phyloP scores from a whole-genome alignment of 139 green algal species.

The Zygnema circumcarinatum region DNA sequence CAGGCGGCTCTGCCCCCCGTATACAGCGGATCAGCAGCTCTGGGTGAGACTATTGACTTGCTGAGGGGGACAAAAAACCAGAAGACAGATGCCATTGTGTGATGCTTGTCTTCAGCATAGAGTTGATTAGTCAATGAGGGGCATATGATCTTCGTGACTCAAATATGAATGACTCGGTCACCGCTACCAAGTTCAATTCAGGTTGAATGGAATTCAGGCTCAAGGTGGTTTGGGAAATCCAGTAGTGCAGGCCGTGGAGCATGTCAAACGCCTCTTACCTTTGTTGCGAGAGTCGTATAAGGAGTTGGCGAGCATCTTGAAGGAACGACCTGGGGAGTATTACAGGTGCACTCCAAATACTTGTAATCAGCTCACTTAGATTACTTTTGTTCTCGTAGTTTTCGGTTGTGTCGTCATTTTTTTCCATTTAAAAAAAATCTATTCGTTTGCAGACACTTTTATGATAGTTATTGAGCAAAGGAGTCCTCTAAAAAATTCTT shows the following conservation, averaged over 20 bases:
- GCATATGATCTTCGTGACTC: too few relatives aligned
- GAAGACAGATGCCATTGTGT: neutral
- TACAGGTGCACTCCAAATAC: conserved; percentile 48
- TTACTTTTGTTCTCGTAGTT: too few relatives aligned
- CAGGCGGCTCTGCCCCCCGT: conserved; percentile 36
- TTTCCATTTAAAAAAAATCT: too few relatives aligned
- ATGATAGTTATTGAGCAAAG: too few relatives aligned
- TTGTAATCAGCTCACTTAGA: too few relatives aligned
- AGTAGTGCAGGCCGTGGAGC: conserved; percentile 35
- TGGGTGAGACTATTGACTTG: conserved; percentile 5
- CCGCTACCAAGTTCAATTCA: neutral
- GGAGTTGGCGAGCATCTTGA: conserved; percentile 43
- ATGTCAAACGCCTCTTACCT: conserved; percentile 21
- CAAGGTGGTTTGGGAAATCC: neutral
- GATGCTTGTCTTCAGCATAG: conserved; percentile 21
- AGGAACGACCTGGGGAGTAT: conserved; percentile 34
- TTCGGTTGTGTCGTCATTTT: too few relatives aligned
- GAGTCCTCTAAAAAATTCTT: too few relatives aligned
- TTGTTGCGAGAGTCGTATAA: conserved; percentile 13
- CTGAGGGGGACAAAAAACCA: too few relatives aligned
- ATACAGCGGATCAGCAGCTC: neutral
- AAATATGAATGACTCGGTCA: neutral
- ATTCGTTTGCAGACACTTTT: too few relatives aligned
- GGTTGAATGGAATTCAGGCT: neutral
- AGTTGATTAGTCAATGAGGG: neutral